phyloP scores from a whole-genome alignment of 192 early-diverging fungal species.

The Pilaira anomala region DNA sequence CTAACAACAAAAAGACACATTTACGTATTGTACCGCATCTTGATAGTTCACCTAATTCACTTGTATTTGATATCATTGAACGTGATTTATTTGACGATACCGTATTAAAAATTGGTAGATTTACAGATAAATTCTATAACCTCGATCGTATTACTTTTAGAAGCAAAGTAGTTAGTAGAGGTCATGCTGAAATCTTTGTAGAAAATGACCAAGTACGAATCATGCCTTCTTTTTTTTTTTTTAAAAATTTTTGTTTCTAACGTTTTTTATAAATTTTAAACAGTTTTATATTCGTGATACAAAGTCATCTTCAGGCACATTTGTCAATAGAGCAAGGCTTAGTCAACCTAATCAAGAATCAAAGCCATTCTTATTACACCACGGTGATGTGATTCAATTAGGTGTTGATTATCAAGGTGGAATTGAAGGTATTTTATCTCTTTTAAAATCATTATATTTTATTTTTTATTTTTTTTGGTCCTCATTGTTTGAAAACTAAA shows the following conservation, averaged over 20 bases:
- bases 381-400: slow-evolving; percentile 93
- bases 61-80: slow-evolving; percentile 54
- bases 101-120: slow-evolving; percentile 38
- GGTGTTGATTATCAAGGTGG: slow-evolving; percentile 96
- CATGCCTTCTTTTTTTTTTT: too few species aligned
- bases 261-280: too few species aligned
- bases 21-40: slow-evolving; percentile 60
- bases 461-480: too few species aligned
- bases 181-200: slow-evolving; percentile 86
- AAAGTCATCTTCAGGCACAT: slow-evolving; percentile 96
- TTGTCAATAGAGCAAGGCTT: slow-evolving; percentile 92
- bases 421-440: slow-evolving; percentile 76
- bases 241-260: not conserved
- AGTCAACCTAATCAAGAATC: slow-evolving; percentile 85
- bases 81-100: slow-evolving; percentile 32
- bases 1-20: not conserved
- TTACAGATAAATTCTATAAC: slow-evolving; percentile 38
- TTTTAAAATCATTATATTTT: not conserved
- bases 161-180: slow-evolving; percentile 81
- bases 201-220: slow-evolving; percentile 61
- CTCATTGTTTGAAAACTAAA: too few species aligned
- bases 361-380: slow-evolving; percentile 72
- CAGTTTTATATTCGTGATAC: slow-evolving; percentile 93
- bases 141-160: slow-evolving; percentile 64
- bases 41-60: slow-evolving; percentile 42